phyloP scores from a whole-genome alignment of 371 early-diverging fungal species.

The Rhizopus sp. region DNA sequence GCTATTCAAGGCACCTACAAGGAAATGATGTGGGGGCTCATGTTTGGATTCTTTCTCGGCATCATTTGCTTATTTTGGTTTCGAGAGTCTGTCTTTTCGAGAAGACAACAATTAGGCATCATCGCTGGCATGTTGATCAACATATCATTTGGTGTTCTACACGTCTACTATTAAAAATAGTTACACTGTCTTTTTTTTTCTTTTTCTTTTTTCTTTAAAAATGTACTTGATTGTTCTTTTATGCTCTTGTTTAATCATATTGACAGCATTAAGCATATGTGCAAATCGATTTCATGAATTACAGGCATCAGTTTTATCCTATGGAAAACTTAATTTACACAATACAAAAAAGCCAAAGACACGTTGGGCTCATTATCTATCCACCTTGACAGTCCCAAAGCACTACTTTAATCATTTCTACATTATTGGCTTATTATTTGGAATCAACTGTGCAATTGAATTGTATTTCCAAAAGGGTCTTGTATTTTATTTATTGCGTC shows the following conservation, averaged over 20 bases:
- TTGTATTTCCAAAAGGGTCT: slow-evolving; percentile 17
- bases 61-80: slow-evolving; percentile 70
- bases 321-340: slow-evolving; percentile 41
- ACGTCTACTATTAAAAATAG: slow-evolving; percentile 47
- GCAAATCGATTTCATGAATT: slow-evolving; percentile 31
- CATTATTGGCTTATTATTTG: slow-evolving; percentile 44
- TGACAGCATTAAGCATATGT: slow-evolving; percentile 24
- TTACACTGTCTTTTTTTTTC: slow-evolving; percentile 1
- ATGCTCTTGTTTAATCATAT: slow-evolving; percentile 23
- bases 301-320: slow-evolving; percentile 41
- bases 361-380: slow-evolving; percentile 14
- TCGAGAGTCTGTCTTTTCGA: slow-evolving; percentile 64
- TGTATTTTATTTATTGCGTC: slow-evolving; percentile 16
- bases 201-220: slow-evolving; percentile 3
- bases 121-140: slow-evolving; percentile 69
- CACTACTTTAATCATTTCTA: slow-evolving; percentile 73
- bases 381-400: slow-evolving; percentile 60
- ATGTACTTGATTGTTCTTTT: slow-evolving; percentile 28
- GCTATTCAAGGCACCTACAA: slow-evolving; percentile 59
- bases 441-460: slow-evolving; percentile 24
- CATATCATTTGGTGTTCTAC: slow-evolving; percentile 65
- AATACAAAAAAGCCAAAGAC: slow-evolving; percentile 34
- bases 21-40: slow-evolving; percentile 67
- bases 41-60: slow-evolving; percentile 70
- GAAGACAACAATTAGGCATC: slow-evolving; percentile 70